Evolutionary conservation across 495 filamentous ascomycete genomes (phyloP), one percentile per base, ranked within the genome.

Genomic region (Neurospora sp.): DNA sequence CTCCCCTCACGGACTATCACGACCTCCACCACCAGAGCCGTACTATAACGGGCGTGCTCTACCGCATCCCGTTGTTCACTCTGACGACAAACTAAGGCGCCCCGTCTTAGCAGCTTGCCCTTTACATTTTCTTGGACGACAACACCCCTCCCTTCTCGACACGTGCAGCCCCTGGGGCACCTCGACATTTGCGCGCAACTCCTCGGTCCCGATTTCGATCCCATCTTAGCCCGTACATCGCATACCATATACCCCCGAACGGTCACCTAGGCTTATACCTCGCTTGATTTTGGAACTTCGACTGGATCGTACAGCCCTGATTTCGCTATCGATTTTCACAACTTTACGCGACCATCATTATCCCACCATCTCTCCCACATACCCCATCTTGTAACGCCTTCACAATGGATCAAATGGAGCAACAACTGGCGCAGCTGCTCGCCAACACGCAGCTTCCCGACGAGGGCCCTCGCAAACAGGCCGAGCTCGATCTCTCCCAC

Each of bases 341-440:
- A 9, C 14, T 35, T 35, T 18, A 18, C 54, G 27, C 54, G 54
- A 14, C 54, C 7, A 27, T 4, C 10, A 11, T 12, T 59, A 12
- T 54, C 46, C 46, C 4, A 54, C 44, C 46, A 31, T 16, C 5
- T 62, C 1, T 31, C 14, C 71, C 40, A 23, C 20, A 48, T 14
- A 59, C 20, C 35, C 3, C n/a, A 20, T 41, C 12, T 11, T 71
- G 9, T 23, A 40, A n/a, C n/a, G 20, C 41, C 5, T 1, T 20
- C 20, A 41, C n/a, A 23, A 54, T 39, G 73, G 73, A 59, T 41
- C 73, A 79, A 83, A 94, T 94, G 92, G 93, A 96, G 86, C 91
- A 94, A 84, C 88, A 93, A 82, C 88, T 97, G 76, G 88, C 94
- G 75, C 88, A 88, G 77, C 86, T 96, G 77, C 90, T 97, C 69